Evolutionary conservation across 805 yeast species (phyloP), one percentile per base, ranked within the genome.

Genomic region (Candida peoriensis): DNA sequence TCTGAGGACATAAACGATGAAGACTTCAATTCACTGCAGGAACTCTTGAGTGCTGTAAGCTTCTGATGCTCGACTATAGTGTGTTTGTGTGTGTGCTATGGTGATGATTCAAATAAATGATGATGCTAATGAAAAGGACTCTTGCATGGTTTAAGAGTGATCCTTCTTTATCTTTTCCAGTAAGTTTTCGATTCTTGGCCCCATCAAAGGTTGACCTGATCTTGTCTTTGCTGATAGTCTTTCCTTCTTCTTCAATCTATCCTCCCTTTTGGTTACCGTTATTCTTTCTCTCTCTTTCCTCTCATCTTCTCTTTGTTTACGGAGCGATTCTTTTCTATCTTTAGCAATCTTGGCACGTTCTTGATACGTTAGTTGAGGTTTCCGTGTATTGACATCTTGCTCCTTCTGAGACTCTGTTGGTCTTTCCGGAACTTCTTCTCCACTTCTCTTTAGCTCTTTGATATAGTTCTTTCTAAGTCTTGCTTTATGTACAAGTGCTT

Each of bases 141-240:
- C 22, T n/a, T 16, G n/a, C 28, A 14, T 8, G 10, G 4, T 23
- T 15, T 28, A 32, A 24, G 21, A 16, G 19, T 44, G 51, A 43
- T 75, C 79, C 20, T 59, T 60, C 51, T 74, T 78, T 41, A 89
- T 84, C 57, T 87, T 85, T 35, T 82, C 93, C 32, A 89, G 66
- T 28, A 89, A 63, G 47, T 77, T 74, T 37, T 76, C 80, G 38
- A 89, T 85, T 58, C 94, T 74, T 12, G 96, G 94, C 0, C 87
- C 96, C 90, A 89, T 85, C 29, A 75, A 60, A 3, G 97, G 97
- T 57, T 89, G 97, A 0, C 97, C 97, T 4, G 64, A 54, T 48
- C 68, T 67, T 1, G 95, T 89, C 42, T 66, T 78, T 38, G 70
- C 66, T 8, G 67, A 61, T 33, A 79, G 46, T 16, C 49, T 55